Percentiles rank a stretch among this genome's conserved stretches.
These are phyloP conservation scores for Corynespora cassiicola DNA, from an alignment of 2,329 filamentous ascomycete species.

Conservation along the genomic window DNA sequence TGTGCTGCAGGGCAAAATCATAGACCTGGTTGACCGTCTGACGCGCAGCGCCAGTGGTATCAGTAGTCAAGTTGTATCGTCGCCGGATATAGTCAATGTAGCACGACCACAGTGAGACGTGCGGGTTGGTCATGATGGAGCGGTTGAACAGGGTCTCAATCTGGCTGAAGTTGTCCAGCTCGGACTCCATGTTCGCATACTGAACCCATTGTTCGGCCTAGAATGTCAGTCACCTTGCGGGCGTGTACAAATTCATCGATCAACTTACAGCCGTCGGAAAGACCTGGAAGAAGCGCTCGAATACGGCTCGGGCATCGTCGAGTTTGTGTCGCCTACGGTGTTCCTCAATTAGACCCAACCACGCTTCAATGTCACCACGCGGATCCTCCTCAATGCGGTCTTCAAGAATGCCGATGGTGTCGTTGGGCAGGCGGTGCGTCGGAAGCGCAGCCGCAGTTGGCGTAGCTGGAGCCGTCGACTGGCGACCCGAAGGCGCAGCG, in stretches of 20 bases:
- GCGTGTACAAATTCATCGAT: constrained; percentile 7
- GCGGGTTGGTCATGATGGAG: constrained; percentile 78
- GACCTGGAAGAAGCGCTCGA: constrained; percentile 83
- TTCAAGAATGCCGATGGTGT: constrained; percentile 81
- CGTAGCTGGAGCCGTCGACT: constrained; percentile 48
- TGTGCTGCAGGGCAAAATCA: constrained; percentile 86
- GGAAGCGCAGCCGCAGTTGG: constrained; percentile 39
- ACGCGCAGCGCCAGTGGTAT: constrained; percentile 77
- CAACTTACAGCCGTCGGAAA: constrained; percentile 89
- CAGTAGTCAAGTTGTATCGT: constrained; percentile 83
- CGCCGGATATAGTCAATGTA: constrained; percentile 96
- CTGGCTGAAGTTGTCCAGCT: constrained; percentile 79
- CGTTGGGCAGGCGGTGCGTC: constrained; percentile 69
- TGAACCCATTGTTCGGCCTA: constrained; percentile 92
- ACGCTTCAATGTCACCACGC: constrained; percentile 89
- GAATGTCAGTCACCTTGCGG: constrained; percentile 55
- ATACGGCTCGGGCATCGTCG: constrained; percentile 79
- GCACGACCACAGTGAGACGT: constrained; percentile 87
- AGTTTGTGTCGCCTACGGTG: constrained; percentile 81
- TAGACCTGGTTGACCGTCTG: constrained; percentile 84
- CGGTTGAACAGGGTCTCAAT: constrained; percentile 85
- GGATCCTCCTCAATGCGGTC: constrained; percentile 92
- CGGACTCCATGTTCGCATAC: constrained; percentile 88
- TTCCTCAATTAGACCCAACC: constrained; percentile 86
- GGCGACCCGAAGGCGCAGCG: constrained; percentile 37